These are phyloP conservation scores for Leptographium procerum DNA, from an alignment of 2,329 filamentous ascomycete genomes.

Conservation along the genomic window DNA sequence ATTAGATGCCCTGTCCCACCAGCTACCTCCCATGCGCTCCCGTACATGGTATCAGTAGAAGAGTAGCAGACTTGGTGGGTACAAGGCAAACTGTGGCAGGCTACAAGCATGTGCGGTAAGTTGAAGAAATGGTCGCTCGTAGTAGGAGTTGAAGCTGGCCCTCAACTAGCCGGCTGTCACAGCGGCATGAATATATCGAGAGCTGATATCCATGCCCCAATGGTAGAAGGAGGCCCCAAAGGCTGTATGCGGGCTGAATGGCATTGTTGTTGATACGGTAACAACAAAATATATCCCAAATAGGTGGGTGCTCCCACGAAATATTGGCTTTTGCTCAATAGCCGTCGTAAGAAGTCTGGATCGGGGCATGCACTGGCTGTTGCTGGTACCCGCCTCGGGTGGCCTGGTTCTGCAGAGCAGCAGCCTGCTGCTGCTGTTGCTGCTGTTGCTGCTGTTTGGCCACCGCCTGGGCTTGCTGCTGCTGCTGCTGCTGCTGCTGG, in stretches of 20 bases:
- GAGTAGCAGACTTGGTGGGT: neutral
- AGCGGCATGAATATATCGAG: too few relatives aligned
- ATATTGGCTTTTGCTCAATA: too few relatives aligned
- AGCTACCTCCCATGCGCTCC: neutral
- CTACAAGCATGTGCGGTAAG: too few relatives aligned
- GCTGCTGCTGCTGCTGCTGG: conserved; percentile 1
- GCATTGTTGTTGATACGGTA: neutral
- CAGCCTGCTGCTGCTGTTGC: neutral
- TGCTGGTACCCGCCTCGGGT: conserved; percentile 13
- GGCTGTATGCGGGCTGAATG: too few relatives aligned
- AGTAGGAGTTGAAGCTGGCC: neutral
- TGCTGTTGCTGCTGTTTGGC: neutral
- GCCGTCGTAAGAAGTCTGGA: conserved; percentile 17
- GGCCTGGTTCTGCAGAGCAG: conserved; percentile 14
- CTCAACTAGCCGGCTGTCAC: neutral
- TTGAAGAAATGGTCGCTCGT: neutral
- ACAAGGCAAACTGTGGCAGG: neutral
- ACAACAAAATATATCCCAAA: too few relatives aligned
- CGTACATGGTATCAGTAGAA: neutral
- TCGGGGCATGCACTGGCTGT: conserved; percentile 13
- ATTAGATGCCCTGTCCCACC: neutral
- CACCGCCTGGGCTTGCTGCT: neutral
- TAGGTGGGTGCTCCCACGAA: too few relatives aligned
- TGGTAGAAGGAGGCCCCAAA: too few relatives aligned
- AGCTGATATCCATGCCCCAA: too few relatives aligned